Base-by-base conservation (phyloP, 164 flowering plant genomes). In the Amborella trichopoda region DNA sequence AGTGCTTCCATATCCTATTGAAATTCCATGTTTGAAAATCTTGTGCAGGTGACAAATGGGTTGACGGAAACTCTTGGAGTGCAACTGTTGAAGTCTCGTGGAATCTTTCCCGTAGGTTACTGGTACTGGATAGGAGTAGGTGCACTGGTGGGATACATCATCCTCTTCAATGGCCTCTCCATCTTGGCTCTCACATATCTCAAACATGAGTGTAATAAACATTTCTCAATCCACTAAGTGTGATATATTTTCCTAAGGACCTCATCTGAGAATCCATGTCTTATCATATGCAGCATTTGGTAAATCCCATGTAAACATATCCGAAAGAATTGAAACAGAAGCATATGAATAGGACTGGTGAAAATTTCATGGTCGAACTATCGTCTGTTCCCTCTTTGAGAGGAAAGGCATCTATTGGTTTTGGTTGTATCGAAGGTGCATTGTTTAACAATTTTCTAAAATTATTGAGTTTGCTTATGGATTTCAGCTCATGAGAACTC, bases 111-210 rank as follows among this genome's bases (percentile, higher is more conserved):
- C 8, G 13, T 52, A 20, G 48, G 66, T 24, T 53, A 58, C 30
- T 70, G 74, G 74, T 70, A 63, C 46, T 70, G 74, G 74, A 46
- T 70, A 8, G 71, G 71, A 3, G 50, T 40, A 1, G 62, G 59
- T 17, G 71, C 71, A 30, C 45, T 52, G 37, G 2, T 59, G 25
- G 74, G 74, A 42, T 70, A 46, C 36, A 24, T 43, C 11, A 16
- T 58, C 26, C 53, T 70, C 14, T 57, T 63, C 66, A 70, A 70
- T 47, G 34, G 44, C 28, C 23, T 55, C 23, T 59, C 40, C 33
- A 40, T 52, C 34, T 8, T 56, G 18, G 45, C 68, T 17, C 66
- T 70, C 2, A 17, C 61, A 21, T 57, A 24, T 32, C 71, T 70
- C 41, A 49, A 66, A n/a, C 66, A 71, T 70, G 47, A 56, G 70